Evolutionary conservation across 2,329 filamentous ascomycete genomes (phyloP).

Genomic region (Colletotrichum sojae): DNA sequence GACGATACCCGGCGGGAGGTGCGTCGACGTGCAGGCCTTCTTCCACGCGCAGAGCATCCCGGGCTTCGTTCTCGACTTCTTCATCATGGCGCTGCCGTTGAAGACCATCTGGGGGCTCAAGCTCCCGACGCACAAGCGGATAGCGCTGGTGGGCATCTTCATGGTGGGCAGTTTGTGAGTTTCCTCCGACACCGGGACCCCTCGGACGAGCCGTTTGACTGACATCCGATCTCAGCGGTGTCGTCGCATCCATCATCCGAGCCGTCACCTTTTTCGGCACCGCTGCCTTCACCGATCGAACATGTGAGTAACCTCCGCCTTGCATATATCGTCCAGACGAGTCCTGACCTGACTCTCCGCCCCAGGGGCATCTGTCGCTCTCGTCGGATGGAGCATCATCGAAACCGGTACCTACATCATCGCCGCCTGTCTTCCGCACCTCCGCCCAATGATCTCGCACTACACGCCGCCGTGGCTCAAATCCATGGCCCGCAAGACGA

Average conservation of each 20-base stretch:
- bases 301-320: neutral
- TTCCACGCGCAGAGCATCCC: constrained; percentile 45
- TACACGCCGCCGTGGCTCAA: constrained; percentile 39
- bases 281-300: constrained; percentile 33
- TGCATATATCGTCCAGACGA: too few relatives aligned
- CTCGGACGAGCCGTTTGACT: neutral
- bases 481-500: constrained; percentile 32
- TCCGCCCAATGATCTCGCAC: constrained; percentile 42
- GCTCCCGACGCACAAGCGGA: constrained; percentile 44
- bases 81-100: constrained; percentile 47
- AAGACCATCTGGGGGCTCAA: constrained; percentile 47
- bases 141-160: constrained; percentile 47
- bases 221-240: constrained; percentile 13
- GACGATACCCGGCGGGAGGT: constrained; percentile 46
- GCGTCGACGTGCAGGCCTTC: constrained; percentile 50
- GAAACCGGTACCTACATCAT: constrained; percentile 43
- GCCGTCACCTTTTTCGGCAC: constrained; percentile 34
- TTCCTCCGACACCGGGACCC: too few relatives aligned
- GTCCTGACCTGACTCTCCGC: neutral
- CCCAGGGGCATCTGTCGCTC: constrained; percentile 36
- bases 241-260: constrained; percentile 35
- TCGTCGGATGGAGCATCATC: constrained; percentile 39
- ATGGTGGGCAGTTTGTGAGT: constrained; percentile 47
- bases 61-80: constrained; percentile 45
- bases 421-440: constrained; percentile 45